Evolutionary conservation across 2,329 filamentous ascomycete species (phyloP), one percentile per base, ranked within the genome.

Genomic region (Hypocreales sp.): DNA sequence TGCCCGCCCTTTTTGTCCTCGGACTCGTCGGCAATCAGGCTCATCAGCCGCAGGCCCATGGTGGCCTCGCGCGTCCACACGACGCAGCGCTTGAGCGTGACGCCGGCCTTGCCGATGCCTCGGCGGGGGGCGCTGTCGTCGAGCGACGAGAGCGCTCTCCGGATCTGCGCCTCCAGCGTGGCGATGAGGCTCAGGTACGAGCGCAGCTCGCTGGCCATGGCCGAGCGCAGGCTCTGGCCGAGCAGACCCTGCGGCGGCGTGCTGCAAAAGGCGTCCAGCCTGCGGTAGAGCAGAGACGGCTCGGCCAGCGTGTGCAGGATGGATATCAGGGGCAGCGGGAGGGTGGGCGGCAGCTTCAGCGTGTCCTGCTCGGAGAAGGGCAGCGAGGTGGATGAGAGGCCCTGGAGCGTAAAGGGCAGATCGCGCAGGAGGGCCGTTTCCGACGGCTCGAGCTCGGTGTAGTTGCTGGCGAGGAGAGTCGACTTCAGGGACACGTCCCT

Each of bases 61-160:
- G 90, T 98, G 6, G 90, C 83, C 51, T 98, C 92, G 39, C 87
- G 72, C 7, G 86, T 95, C 92, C 92, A 98, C 15, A 98, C 79
- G 3, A 98, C 79, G 42, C 87, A 95, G 47, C 90, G 67, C 51
- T 95, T 95, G 27, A 98, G 59, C 0, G 90, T 98, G 10, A 98
- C 87, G 2, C 86, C 84, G 1, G 81, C 77, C 41, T 86, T 90
- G 5, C 82, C 78, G 28, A 92, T 72, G 2, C 78, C 77, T 24
- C 70, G 67, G 25, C 75, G 65, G 3, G 79, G 71, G 4, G 69
- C 68, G 2, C 61, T 58, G 27, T 79, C 72, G 36, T 81, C 72
- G n/a, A 90, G 57, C 7, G 77, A 71, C 5, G 76, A 66, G 26
- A 95, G 56, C 1, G 86, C 84, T 35, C 80, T 67, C 32, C 87